Conservation (phyloP, 2,329 filamentous ascomycete genomes). For the Alternaria infectoria region DNA sequence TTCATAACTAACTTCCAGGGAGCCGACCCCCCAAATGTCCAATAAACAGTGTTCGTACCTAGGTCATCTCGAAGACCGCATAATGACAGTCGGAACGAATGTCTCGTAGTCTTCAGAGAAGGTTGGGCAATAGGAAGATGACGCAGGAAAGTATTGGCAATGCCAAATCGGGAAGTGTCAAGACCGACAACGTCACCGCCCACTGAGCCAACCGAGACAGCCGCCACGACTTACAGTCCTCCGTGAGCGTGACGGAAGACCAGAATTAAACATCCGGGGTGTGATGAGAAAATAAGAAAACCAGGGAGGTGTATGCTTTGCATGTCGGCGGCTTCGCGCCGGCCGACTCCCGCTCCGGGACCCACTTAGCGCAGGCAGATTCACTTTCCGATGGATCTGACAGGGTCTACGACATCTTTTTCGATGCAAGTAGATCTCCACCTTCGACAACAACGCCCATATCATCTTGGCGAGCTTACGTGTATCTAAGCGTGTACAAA, state of each 20-base stretch:
- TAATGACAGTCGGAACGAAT: neutral
- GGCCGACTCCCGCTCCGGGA: neutral
- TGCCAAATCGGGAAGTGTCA: neutral
- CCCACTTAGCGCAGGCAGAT: neutral
- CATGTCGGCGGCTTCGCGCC: neutral
- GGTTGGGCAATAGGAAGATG: neutral
- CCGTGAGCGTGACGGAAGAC: neutral
- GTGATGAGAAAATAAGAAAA: neutral
- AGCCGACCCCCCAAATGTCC: neutral
- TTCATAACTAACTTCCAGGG: neutral
- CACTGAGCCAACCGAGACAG: neutral
- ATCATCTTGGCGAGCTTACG: neutral
- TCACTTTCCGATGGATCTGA: neutral
- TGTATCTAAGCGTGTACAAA: neutral
- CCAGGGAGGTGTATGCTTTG: neutral
- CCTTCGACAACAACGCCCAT: neutral
- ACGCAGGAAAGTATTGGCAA: neutral
- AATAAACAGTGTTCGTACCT: neutral
- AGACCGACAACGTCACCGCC: neutral
- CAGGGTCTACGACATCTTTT: neutral
- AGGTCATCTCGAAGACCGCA: neutral
- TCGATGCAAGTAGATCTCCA: neutral
- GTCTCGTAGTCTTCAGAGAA: neutral
- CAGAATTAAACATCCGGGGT: neutral
- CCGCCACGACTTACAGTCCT: neutral